Evolutionary conservation across 768 basidiomycete species (phyloP).

Genomic region (Hygrocybe punicea): DNA sequence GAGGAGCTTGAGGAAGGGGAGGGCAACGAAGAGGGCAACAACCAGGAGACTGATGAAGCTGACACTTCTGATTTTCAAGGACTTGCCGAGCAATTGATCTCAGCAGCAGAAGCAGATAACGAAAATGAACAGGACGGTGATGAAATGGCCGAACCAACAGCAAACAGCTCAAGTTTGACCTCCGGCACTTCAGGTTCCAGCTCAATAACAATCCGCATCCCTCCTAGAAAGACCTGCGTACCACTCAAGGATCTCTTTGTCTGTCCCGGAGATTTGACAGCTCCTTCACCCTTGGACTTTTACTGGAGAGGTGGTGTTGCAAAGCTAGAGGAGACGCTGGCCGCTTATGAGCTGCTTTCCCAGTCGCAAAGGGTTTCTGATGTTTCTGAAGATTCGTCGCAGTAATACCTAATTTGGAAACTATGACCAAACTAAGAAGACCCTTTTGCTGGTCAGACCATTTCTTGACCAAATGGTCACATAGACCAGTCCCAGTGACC

Average conservation of each 20-base stretch:
- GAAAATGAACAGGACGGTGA: neutral
- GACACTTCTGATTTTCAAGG: neutral
- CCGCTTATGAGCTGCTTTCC: constrained; percentile 12
- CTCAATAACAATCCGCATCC: neutral
- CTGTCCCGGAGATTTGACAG: constrained; percentile 4
- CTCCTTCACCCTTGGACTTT: constrained; percentile 5
- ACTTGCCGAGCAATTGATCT: neutral
- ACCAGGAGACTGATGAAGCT: neutral
- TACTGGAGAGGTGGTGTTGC: constrained; percentile 17
- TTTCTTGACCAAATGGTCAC: neutral
- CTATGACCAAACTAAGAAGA: neutral
- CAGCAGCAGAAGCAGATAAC: neutral
- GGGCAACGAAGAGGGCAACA: neutral
- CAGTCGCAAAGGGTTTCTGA: neutral
- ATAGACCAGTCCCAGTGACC: neutral
- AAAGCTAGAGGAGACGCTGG: constrained; percentile 16
- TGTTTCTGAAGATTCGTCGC: neutral
- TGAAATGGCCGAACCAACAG: neutral
- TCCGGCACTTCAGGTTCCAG: neutral
- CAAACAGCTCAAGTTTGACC: neutral
- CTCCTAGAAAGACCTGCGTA: neutral
- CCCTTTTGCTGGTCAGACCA: neutral
- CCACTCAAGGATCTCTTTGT: constrained; percentile 8
- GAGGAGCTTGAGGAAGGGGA: neutral
- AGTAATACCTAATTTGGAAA: neutral